These are phyloP conservation scores for Bolboschoenoplectus hybrid DNA, from an alignment of 202 grass and related monocot species.

Conservation along the genomic window DNA sequence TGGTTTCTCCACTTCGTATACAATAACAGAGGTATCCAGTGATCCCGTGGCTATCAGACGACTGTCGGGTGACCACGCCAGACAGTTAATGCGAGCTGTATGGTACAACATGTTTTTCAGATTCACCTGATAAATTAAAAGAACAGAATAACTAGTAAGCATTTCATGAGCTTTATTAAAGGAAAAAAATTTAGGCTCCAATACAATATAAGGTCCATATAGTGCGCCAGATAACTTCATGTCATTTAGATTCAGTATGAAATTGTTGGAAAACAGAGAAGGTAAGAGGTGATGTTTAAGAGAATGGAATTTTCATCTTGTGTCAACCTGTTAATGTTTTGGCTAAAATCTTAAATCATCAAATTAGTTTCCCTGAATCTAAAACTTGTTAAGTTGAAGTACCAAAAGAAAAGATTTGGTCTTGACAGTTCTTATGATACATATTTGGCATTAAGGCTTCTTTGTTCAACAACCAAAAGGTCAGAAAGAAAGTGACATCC, in stretches of 20 bases:
- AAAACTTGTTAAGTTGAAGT: too few relatives aligned
- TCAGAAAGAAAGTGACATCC: neutral
- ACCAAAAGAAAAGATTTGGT: too few relatives aligned
- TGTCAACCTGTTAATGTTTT: neutral
- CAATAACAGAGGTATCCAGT: constrained; percentile 81
- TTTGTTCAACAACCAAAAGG: too few relatives aligned
- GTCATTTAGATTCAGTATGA: neutral
- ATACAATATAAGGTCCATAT: neutral
- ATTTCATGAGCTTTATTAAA: neutral
- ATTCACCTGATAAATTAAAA: constrained; percentile 58
- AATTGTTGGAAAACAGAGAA: neutral
- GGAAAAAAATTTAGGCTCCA: neutral
- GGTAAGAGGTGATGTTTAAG: too few relatives aligned
- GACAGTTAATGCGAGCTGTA: constrained; percentile 80
- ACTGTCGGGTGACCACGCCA: constrained; percentile 91
- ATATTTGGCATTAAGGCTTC: too few relatives aligned
- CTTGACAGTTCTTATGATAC: too few relatives aligned
- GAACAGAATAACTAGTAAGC: neutral
- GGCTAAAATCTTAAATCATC: neutral
- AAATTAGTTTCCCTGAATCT: neutral
- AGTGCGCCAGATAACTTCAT: neutral
- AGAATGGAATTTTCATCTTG: too few relatives aligned
- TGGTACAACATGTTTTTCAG: constrained; percentile 99
- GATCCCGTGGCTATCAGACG: constrained; percentile 82
- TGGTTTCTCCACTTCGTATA: constrained; percentile 82